Conservation (phyloP, 345 rosid genomes). For the Eutrema yunnanense region DNA sequence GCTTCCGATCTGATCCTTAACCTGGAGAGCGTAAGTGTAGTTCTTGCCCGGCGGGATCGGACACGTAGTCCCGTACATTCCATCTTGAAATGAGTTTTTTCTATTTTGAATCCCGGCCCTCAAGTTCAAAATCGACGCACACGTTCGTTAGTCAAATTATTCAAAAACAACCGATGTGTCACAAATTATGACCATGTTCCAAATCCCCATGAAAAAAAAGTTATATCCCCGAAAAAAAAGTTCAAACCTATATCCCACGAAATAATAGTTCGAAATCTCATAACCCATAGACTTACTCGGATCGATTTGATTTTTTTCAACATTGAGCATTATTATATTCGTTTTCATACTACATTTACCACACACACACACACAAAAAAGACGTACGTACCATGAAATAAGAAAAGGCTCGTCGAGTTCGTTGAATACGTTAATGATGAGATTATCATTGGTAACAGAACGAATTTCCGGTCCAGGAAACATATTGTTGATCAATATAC, state of each 20-base stretch:
- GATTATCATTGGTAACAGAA: slow-evolving; percentile 62
- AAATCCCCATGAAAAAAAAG: too few relatives aligned
- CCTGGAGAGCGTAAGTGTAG: slow-evolving; percentile 18
- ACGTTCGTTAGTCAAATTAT: too few relatives aligned
- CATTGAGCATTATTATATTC: too few relatives aligned
- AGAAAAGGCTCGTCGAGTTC: slow-evolving; percentile 62
- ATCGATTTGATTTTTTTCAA: too few relatives aligned
- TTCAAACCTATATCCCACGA: too few relatives aligned
- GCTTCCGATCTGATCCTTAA: slow-evolving; percentile 22
- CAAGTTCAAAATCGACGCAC: too few relatives aligned
- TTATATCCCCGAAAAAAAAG: too few relatives aligned
- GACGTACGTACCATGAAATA: slow-evolving; percentile 14
- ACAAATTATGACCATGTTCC: too few relatives aligned
- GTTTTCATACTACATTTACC: too few relatives aligned
- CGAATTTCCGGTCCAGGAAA: slow-evolving; percentile 77
- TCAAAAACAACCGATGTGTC: too few relatives aligned
- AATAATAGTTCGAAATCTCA: too few relatives aligned
- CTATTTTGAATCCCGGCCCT: neutral
- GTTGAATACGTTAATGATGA: slow-evolving; percentile 64
- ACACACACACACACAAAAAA: neutral
- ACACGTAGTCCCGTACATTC: slow-evolving; percentile 73
- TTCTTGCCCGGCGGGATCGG: slow-evolving; percentile 62
- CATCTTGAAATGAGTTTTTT: slow-evolving; percentile 48
- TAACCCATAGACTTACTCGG: too few relatives aligned
- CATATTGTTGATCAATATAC: slow-evolving; percentile 21